Percentiles rank a stretch among this genome's conserved stretches.
phyloP scores from a whole-genome alignment of 768 basidiomycete species.

The Trametes cubensis region DNA sequence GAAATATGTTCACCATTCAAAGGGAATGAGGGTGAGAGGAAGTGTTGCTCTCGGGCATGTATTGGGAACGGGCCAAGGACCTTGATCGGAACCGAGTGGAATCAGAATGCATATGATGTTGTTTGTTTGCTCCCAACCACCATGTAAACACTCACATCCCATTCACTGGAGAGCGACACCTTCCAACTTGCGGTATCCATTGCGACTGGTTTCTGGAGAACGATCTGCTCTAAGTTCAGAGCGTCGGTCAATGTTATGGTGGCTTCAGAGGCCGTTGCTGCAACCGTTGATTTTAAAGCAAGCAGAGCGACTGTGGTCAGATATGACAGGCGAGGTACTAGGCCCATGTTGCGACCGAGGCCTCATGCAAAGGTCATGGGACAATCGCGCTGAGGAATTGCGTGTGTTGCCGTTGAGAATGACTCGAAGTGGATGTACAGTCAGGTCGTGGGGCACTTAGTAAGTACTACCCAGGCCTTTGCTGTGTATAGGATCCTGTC shows the following conservation, averaged over 20 bases:
- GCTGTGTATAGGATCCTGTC: no score
- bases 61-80: conserved; percentile 84
- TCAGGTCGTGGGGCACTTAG: no score
- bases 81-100: conserved; percentile 36
- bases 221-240: background rate
- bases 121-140: background rate
- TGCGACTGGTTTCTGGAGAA: background rate
- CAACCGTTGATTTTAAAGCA: background rate
- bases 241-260: no score
- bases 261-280: background rate
- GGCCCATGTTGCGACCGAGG: background rate
- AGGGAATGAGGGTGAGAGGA: conserved; percentile 77
- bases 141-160: conserved; percentile 22
- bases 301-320: background rate
- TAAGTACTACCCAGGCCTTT: no score
- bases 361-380: background rate
- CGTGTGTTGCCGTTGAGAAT: no score
- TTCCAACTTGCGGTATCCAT: conserved; percentile 5
- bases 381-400: no score
- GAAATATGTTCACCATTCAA: conserved; percentile 55
- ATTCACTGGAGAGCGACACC: conserved; percentile 18
- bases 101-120: background rate
- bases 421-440: no score
- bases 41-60: conserved; percentile 83
- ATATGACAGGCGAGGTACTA: background rate